Percentiles rank a stretch among this genome's conserved stretches.
These are phyloP conservation scores for Trichophyton verrucosum DNA, from an alignment of 2,329 filamentous ascomycete species.

Conservation along the genomic window DNA sequence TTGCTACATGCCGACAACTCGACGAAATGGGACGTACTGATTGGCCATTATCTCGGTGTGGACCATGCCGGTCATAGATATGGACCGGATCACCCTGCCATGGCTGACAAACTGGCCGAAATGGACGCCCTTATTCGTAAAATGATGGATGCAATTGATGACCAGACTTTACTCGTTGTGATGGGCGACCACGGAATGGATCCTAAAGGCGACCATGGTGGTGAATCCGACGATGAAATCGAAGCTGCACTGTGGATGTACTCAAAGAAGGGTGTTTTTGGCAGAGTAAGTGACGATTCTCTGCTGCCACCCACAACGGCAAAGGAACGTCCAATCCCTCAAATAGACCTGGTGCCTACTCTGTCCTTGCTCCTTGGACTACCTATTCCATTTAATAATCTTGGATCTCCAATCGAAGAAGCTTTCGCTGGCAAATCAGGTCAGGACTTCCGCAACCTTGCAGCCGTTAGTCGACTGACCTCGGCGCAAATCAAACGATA, in stretches of 20 bases:
- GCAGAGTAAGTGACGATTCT: constrained; percentile 53
- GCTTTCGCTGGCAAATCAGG: constrained; percentile 62
- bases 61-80: constrained; percentile 96
- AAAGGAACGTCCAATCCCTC: constrained; percentile 58
- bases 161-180: constrained; percentile 77
- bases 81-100: constrained; percentile 81
- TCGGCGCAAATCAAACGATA: constrained; percentile 83
- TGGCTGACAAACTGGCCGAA: constrained; percentile 78
- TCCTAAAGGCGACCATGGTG: constrained; percentile 91
- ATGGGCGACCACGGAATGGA: constrained; percentile 99
- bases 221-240: constrained; percentile 91
- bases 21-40: constrained; percentile 78
- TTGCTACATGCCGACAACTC: constrained; percentile 55
- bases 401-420: constrained; percentile 86
- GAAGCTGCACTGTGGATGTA: constrained; percentile 98
- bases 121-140: constrained; percentile 73
- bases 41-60: constrained; percentile 88
- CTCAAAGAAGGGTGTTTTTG: constrained; percentile 75
- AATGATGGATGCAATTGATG: constrained; percentile 60
- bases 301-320: constrained; percentile 51
- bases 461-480: constrained; percentile 61
- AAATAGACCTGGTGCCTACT: constrained; percentile 94
- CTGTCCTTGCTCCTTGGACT: constrained; percentile 76
- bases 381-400: constrained; percentile 90
- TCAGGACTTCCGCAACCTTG: constrained; percentile 60